A percentile compares a stretch with the other conserved stretches of the same genome.
Evolutionary conservation across 169 alveolate species (phyloP).

Genomic region (Toxoplasma gondii): DNA sequence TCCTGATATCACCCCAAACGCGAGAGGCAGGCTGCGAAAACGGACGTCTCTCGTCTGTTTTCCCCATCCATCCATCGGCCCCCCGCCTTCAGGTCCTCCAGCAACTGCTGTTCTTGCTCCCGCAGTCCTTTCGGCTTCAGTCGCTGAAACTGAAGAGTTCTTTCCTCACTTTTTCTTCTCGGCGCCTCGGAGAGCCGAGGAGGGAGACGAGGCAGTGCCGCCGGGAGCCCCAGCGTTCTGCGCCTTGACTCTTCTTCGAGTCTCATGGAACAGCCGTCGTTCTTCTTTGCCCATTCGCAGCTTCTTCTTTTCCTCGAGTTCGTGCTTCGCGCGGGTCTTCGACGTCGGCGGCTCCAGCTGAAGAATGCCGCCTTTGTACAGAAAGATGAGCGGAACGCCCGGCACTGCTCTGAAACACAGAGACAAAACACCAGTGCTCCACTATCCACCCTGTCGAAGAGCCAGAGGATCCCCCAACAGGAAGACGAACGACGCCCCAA

Average conservation of each 20-base stretch:
- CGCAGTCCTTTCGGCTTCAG: no score
- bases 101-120: no score
- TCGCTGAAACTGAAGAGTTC: no score
- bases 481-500: no score
- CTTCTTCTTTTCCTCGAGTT: background rate
- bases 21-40: no score
- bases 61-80: no score
- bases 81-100: no score
- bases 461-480: background rate
- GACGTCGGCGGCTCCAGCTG: conserved; percentile 44
- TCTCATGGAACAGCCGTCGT: conserved; percentile 15
- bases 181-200: background rate
- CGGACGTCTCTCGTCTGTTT: no score
- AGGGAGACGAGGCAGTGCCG: background rate
- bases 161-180: conserved; percentile 2
- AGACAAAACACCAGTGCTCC: background rate
- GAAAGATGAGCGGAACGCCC: conserved; percentile 30
- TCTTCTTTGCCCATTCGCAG: background rate
- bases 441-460: no score
- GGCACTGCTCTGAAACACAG: conserved; percentile 5
- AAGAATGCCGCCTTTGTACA: conserved; percentile 23
- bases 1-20: no score
- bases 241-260: background rate
- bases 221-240: background rate
- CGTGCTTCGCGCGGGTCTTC: background rate